These are phyloP conservation scores for Trichophyton simii DNA, from an alignment of 2,329 filamentous ascomycete species.

Conservation along the genomic window DNA sequence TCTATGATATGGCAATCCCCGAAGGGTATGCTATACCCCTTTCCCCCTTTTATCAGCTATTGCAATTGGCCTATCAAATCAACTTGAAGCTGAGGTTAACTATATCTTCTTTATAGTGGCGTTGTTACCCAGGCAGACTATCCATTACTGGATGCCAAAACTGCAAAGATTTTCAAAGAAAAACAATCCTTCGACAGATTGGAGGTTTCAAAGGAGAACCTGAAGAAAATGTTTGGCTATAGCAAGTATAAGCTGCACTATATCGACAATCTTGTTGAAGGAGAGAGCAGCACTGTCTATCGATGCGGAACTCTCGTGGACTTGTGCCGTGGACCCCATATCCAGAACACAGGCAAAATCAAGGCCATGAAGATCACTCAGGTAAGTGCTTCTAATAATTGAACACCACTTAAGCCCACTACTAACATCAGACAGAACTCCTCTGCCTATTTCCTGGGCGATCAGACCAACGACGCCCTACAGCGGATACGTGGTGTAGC, in stretches of 20 bases:
- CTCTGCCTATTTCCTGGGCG: constrained; percentile 83
- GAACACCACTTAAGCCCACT: neutral
- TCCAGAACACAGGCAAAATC: constrained; percentile 83
- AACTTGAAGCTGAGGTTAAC: neutral
- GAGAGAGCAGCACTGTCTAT: constrained; percentile 86
- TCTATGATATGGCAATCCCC: constrained; percentile 88
- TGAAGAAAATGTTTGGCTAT: constrained; percentile 92
- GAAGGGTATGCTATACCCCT: constrained; percentile 38
- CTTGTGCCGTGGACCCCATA: constrained; percentile 87
- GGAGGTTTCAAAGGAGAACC: constrained; percentile 75
- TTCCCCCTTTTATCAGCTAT: no score
- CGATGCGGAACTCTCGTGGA: constrained; percentile 88
- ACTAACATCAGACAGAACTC: constrained; percentile 44
- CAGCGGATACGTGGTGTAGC: constrained; percentile 95
- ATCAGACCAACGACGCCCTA: constrained; percentile 84
- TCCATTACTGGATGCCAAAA: constrained; percentile 70
- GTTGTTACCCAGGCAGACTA: constrained; percentile 65
- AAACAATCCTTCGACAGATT: constrained; percentile 91
- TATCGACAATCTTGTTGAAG: constrained; percentile 87
- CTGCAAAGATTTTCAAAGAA: constrained; percentile 80
- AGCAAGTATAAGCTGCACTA: constrained; percentile 99
- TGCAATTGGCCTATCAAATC: neutral
- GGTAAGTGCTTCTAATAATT: constrained; percentile 21
- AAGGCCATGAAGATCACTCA: constrained; percentile 93
- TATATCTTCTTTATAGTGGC: constrained; percentile 29